A percentile compares a stretch with the other conserved stretches of the same genome.
Evolutionary conservation across 2,329 filamentous ascomycete species (phyloP).

Genomic region (Fusarium sacchari): DNA sequence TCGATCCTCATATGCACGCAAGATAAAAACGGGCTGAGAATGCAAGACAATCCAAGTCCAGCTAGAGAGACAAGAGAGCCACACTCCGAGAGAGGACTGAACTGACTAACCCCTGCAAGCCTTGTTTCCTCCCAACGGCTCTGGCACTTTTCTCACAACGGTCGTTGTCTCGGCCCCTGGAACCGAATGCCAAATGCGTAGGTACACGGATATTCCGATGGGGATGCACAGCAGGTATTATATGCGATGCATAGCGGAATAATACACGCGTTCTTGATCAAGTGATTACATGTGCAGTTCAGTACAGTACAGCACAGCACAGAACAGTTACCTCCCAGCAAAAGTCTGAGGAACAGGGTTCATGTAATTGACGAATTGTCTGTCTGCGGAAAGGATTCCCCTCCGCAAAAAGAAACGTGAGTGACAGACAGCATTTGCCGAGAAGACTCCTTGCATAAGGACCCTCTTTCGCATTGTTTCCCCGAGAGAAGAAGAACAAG

Average conservation of each 20-base stretch:
- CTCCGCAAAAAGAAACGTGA: conserved; percentile 15
- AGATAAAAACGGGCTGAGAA: neutral
- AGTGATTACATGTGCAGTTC: neutral
- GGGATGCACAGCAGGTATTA: neutral
- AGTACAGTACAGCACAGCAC: too few relatives aligned
- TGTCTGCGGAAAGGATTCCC: neutral
- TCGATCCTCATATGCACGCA: conserved; percentile 16
- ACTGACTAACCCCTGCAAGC: conserved; percentile 25
- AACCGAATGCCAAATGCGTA: neutral
- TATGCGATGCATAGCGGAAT: neutral
- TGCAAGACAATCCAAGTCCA: neutral
- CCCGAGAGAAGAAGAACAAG: neutral
- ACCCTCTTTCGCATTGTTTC: neutral
- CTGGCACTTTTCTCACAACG: neutral
- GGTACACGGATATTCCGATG: neutral
- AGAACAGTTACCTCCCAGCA: neutral
- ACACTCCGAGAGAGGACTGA: neutral
- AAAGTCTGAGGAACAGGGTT: neutral
- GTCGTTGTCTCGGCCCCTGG: neutral
- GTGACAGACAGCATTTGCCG: neutral
- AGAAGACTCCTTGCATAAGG: conserved; percentile 9
- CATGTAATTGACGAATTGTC: neutral
- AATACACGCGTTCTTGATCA: neutral
- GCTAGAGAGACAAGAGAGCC: neutral
- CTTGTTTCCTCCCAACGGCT: conserved; percentile 16